Conservation (phyloP, 345 rosid genomes). For the Rhodamnia rubescens region DNA sequence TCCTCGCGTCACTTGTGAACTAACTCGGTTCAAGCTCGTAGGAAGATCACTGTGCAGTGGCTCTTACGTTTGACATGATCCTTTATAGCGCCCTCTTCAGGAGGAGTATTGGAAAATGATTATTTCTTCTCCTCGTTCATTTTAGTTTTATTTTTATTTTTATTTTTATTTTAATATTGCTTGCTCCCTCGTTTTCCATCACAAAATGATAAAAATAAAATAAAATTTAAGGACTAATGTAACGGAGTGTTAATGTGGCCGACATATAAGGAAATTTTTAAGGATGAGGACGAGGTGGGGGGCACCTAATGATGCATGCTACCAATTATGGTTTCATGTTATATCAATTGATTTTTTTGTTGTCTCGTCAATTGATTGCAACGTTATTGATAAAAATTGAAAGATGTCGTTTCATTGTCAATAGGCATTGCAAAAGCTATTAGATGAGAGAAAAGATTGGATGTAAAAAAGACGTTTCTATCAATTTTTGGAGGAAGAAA, state of each 20-base stretch:
- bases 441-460: no score
- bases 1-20: background rate
- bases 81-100: background rate
- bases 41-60: background rate
- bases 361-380: no score
- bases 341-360: no score
- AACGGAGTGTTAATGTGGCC: background rate
- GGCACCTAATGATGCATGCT: background rate
- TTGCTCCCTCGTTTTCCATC: no score
- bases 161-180: no score
- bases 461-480: no score
- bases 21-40: background rate
- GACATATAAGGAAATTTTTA: background rate
- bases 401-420: no score
- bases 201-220: no score
- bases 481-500: no score
- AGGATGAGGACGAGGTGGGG: background rate
- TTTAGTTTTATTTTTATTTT: no score
- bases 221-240: background rate
- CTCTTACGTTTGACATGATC: background rate
- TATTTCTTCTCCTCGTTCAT: background rate
- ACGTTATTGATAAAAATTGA: no score
- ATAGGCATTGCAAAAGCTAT: no score
- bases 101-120: background rate
- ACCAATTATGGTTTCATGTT: background rate